Percentiles rank a stretch among this genome's conserved stretches.
phyloP scores from a whole-genome alignment of 306 rosid genomes.

The Astragalus glycyphyllos region DNA sequence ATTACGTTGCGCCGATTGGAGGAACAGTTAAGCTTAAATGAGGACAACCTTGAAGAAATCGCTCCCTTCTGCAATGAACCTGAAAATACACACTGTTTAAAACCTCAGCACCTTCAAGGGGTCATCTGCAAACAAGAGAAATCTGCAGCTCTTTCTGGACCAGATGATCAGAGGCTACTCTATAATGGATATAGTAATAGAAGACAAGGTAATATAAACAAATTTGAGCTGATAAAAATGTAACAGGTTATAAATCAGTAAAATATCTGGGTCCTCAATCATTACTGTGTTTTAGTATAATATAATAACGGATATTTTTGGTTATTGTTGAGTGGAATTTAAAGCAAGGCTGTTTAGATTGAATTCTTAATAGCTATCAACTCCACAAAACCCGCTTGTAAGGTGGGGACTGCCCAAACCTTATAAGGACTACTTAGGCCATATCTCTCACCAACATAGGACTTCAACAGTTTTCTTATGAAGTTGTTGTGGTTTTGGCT shows the following conservation, averaged over 20 bases:
- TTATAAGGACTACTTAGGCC: too few species aligned
- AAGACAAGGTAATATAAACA: constrained; percentile 62
- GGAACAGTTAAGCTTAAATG: constrained; percentile 86
- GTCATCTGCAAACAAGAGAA: constrained; percentile 55
- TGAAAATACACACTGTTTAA: constrained; percentile 49
- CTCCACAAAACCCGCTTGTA: too few species aligned
- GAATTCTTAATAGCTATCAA: neutral
- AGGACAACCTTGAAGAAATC: constrained; percentile 61
- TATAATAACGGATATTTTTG: neutral
- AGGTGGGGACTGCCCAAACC: too few species aligned
- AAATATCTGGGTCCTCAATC: constrained; percentile 21
- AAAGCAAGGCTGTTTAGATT: constrained; percentile 17
- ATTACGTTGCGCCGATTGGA: constrained; percentile 80
- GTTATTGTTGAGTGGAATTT: constrained; percentile 25
- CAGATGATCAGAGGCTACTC: constrained; percentile 49
- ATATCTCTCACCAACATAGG: too few species aligned
- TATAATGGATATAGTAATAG: constrained; percentile 53
- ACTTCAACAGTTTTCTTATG: neutral
- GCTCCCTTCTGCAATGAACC: constrained; percentile 41
- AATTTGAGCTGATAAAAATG: constrained; percentile 30
- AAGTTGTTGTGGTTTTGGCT: constrained; percentile 28
- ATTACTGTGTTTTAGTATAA: constrained; percentile 13
- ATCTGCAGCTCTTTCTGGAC: constrained; percentile 48
- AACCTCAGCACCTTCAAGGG: constrained; percentile 45
- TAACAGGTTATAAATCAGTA: constrained; percentile 24